Evolutionary conservation across 495 filamentous ascomycete genomes (phyloP).

Genomic region (Neurospora sp.): DNA sequence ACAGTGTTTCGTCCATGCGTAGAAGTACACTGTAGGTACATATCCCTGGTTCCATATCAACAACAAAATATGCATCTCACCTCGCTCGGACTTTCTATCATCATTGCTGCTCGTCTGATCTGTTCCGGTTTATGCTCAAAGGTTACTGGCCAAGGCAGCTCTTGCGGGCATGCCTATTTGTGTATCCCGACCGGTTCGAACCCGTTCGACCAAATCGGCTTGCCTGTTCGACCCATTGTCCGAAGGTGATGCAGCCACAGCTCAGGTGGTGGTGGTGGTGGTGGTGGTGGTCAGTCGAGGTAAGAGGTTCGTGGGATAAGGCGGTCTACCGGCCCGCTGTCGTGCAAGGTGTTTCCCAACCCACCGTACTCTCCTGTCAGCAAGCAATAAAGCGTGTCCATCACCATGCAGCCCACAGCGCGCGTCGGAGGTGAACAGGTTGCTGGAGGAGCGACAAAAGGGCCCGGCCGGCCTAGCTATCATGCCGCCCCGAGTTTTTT

Average conservation of each 20-base stretch:
- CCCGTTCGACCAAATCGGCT: not conserved
- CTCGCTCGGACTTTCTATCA: not conserved
- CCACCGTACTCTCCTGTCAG: not conserved
- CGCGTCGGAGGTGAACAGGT: not conserved
- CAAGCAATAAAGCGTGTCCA: not conserved
- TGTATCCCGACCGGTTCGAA: not conserved
- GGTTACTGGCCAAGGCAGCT: not conserved
- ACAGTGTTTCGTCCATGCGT: not conserved
- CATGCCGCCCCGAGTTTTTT: not conserved
- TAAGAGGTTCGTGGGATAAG: conserved; percentile 2
- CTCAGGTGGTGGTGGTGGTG: not conserved
- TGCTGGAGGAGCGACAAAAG: not conserved
- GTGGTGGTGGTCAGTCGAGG: not conserved
- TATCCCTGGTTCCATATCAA: not conserved
- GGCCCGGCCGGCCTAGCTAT: not conserved
- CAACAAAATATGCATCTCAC: not conserved
- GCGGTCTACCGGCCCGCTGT: conserved; percentile 20
- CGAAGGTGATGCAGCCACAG: not conserved
- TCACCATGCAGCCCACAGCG: not conserved
- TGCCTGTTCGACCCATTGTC: not conserved
- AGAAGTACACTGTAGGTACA: not conserved
- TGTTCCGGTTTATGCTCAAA: not conserved
- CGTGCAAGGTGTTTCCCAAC: conserved; percentile 8
- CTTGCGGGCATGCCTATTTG: not conserved
- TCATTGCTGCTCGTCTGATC: not conserved